Evolutionary conservation across 164 flowering plant species (phyloP).

Genomic region (Vitis riparia): DNA sequence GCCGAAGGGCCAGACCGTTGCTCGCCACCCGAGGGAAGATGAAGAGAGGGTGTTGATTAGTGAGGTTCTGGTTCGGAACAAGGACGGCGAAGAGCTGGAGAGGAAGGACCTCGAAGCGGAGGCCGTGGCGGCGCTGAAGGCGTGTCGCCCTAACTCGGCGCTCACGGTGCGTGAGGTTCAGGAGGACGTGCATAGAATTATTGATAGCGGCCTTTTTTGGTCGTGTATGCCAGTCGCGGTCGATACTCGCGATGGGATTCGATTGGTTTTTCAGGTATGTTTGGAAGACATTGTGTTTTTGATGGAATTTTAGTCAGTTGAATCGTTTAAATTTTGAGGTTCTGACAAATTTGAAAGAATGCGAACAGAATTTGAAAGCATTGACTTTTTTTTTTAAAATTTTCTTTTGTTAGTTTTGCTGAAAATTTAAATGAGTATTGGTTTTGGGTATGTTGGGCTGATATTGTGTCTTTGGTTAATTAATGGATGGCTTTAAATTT

Average conservation of each 20-base stretch:
- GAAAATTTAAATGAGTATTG: too few relatives aligned
- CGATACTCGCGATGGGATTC: conserved; percentile 93
- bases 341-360: too few relatives aligned
- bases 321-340: too few relatives aligned
- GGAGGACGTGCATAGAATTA: conserved; percentile 91
- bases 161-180: conserved; percentile 88
- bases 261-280: conserved; percentile 85
- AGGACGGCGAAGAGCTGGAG: conserved; percentile 95
- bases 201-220: conserved; percentile 80
- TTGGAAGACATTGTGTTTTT: too few relatives aligned
- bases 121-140: conserved; percentile 71
- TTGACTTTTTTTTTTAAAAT: too few relatives aligned
- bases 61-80: conserved; percentile 85
- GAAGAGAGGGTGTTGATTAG: conserved; percentile 96
- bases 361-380: too few relatives aligned
- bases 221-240: conserved; percentile 96
- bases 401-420: too few relatives aligned
- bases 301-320: too few relatives aligned
- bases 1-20: conserved; percentile 25
- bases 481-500: too few relatives aligned
- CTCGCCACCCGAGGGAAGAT: conserved; percentile 35
- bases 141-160: conserved; percentile 80
- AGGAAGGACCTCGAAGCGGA: conserved; percentile 87
- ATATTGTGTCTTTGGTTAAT: too few relatives aligned
- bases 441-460: too few relatives aligned